phyloP scores from a whole-genome alignment of 2,329 filamentous ascomycete genomes.

The Hymenoscyphus salicellus region DNA sequence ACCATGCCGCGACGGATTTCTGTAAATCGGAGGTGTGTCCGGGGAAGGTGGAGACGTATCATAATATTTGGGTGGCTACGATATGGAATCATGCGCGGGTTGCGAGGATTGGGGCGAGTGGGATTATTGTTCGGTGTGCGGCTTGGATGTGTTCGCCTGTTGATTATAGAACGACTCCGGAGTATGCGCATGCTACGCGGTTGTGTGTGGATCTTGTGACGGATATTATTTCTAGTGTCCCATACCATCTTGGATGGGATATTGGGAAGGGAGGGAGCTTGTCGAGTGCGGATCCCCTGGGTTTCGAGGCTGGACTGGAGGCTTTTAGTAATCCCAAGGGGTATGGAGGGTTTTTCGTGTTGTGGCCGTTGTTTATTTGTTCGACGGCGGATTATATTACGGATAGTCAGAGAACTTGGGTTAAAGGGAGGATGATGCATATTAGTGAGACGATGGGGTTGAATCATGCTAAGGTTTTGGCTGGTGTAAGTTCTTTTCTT shows the following conservation, averaged over 20 bases:
- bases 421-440: constrained; percentile 50
- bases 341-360: constrained; percentile 57
- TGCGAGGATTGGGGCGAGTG: constrained; percentile 53
- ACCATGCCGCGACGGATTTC: constrained; percentile 52
- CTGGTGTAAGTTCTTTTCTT: constrained; percentile 44
- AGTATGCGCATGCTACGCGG: constrained; percentile 55
- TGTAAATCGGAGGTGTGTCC: constrained; percentile 55
- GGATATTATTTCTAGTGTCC: constrained; percentile 60
- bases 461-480: constrained; percentile 55
- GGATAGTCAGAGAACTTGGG: constrained; percentile 56
- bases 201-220: constrained; percentile 52
- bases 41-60: constrained; percentile 58
- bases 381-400: constrained; percentile 57
- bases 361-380: constrained; percentile 56
- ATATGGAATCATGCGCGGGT: constrained; percentile 56
- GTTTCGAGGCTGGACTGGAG: constrained; percentile 51
- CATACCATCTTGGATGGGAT: constrained; percentile 60
- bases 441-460: constrained; percentile 57
- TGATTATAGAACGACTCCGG: constrained; percentile 60
- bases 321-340: constrained; percentile 46
- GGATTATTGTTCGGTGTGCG: constrained; percentile 55
- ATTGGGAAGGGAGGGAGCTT: constrained; percentile 41
- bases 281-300: constrained; percentile 36
- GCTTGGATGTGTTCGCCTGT: constrained; percentile 60
- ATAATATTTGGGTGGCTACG: constrained; percentile 56